These are phyloP conservation scores for Sugiyamaella paludigena DNA, from an alignment of 1,139 yeast species.

Conservation along the genomic window DNA sequence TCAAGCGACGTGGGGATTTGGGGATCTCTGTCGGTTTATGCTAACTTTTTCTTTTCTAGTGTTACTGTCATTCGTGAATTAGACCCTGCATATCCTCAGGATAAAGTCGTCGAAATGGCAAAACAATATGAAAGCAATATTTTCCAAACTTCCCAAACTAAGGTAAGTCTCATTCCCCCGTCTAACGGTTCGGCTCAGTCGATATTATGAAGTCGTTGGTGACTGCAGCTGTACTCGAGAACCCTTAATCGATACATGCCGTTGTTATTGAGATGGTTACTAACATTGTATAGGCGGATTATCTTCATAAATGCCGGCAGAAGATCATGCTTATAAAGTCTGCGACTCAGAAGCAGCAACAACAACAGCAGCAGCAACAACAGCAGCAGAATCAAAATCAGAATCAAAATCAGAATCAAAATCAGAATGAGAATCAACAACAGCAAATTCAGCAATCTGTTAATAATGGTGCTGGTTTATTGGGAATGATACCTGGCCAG, in stretches of 20 bases:
- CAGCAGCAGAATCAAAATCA: constrained; percentile 15
- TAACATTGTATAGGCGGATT: constrained; percentile 22
- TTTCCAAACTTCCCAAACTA: constrained; percentile 30
- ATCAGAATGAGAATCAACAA: constrained; percentile 4
- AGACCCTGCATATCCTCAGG: constrained; percentile 31
- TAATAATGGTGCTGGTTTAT: constrained; percentile 1
- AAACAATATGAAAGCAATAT: constrained; percentile 33
- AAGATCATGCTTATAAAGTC: constrained; percentile 28
- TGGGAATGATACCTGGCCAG: constrained; percentile 9
- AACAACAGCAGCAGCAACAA: constrained; percentile 11
- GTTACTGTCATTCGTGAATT: constrained; percentile 27
- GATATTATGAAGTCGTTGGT: no score
- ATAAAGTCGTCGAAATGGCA: constrained; percentile 32
- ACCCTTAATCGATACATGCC: no score
- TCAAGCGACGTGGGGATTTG: constrained; percentile 3
- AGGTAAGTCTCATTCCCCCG: constrained; percentile 22
- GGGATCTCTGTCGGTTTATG: no score
- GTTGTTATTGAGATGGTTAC: not conserved
- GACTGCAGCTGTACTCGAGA: constrained; percentile 2
- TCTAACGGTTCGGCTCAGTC: not conserved
- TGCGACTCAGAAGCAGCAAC: constrained; percentile 23
- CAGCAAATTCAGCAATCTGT: constrained; percentile 1
- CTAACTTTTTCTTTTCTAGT: constrained; percentile 6
- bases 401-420: constrained; percentile 9
- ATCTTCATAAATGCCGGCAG: constrained; percentile 27